A percentile compares a stretch with the other conserved stretches of the same genome.
Conservation (phyloP, 2,329 filamentous ascomycete genomes). For the Aspergillus fumigatiaffinis region DNA sequence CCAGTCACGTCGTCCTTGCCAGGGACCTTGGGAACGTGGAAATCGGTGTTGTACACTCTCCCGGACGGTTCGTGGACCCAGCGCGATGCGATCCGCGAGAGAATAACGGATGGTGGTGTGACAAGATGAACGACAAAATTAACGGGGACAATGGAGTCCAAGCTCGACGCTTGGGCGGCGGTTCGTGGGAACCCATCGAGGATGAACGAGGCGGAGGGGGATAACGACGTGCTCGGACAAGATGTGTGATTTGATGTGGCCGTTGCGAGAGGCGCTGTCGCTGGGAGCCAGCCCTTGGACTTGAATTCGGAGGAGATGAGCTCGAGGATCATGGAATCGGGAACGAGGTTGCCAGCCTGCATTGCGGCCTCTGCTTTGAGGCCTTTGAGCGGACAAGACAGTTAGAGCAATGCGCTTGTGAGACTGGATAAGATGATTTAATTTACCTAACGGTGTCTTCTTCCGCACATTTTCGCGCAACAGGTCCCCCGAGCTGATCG, state of each 20-base stretch:
- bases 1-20: constrained; percentile 90
- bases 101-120: constrained; percentile 80
- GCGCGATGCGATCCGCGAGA: constrained; percentile 83
- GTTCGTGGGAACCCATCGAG: constrained; percentile 96
- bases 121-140: constrained; percentile 86
- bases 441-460: constrained; percentile 74
- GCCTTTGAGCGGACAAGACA: constrained; percentile 49
- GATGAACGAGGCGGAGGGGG: constrained; percentile 81
- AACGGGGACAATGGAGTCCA: constrained; percentile 83
- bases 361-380: constrained; percentile 88
- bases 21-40: constrained; percentile 76
- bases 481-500: constrained; percentile 91
- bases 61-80: constrained; percentile 93
- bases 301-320: constrained; percentile 88
- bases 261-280: constrained; percentile 7
- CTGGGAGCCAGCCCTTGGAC: constrained; percentile 74
- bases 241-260: constrained; percentile 37
- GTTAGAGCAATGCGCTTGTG: constrained; percentile 4
- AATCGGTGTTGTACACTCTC: constrained; percentile 90
- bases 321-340: constrained; percentile 85
- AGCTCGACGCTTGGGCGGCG: constrained; percentile 68
- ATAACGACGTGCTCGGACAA: constrained; percentile 49
- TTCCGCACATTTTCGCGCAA: constrained; percentile 89
- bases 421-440: neutral
- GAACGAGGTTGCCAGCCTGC: constrained; percentile 82